Evolutionary conservation across 768 basidiomycete genomes (phyloP), one percentile per base, ranked within the genome.

Genomic region (Pisolithus albus): DNA sequence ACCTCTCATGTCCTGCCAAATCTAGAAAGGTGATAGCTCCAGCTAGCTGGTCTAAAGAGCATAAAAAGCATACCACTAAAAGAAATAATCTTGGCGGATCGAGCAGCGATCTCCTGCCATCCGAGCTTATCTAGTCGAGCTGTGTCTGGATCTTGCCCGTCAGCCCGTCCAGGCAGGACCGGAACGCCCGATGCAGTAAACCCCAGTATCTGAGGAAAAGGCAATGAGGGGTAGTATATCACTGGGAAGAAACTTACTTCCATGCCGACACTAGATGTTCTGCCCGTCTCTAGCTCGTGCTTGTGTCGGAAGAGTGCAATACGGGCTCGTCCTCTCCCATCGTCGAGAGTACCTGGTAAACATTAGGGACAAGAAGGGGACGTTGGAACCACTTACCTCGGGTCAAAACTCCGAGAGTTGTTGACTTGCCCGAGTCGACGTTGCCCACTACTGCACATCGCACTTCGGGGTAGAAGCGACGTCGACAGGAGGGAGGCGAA

Each of bases 391-490:
- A 41, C 59, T 58, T 73, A 78, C 93, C 95, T 66, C 93, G 77
- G n/a, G 95, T 98, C 10, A 99, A 72, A 7, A 98, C 96, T 45
- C 94, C 94, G 16, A 96, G 74, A 10, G 91, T 95, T 16, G 94
- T 95, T 2, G 88, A 92, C 67, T 98, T 98, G 0, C 95, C 95
- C 50, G 89, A 88, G 63, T 90, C 87, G 26, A 93, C 91, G 62
- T 96, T 98, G 4, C 96, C 96, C 5, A 97, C 91, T 2, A 96
- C 93, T 0, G 95, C 94, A 59, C 93, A 92, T 30, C 96, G 81
- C 1, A 96, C 92, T 70, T 99, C 7, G 89, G 86, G n/a, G 84
- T 88, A 37, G 81, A 68, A 19, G 86, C 81, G 2, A 91, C 83
- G 60, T 76, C 84, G 4, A 80, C 80, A 38, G 89, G 86, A 52